These are phyloP conservation scores for Xylariaceae sp. DNA, from an alignment of 2,329 filamentous ascomycete genomes.

Conservation along the genomic window DNA sequence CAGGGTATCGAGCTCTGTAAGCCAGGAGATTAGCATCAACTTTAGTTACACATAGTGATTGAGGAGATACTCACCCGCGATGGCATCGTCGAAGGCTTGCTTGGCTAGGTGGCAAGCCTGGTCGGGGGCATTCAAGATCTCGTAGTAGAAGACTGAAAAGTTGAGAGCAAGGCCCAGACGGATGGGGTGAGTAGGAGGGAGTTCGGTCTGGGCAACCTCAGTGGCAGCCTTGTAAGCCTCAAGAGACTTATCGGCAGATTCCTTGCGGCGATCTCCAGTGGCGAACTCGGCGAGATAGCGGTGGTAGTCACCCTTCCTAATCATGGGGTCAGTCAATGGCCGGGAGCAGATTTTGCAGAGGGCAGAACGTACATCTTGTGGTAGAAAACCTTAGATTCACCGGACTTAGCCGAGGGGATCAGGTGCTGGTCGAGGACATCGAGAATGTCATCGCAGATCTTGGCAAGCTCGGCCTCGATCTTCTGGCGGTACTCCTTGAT, in stretches of 20 bases:
- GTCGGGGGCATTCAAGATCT: constrained; percentile 98
- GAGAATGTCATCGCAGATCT: constrained; percentile 97
- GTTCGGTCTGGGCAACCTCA: constrained; percentile 83
- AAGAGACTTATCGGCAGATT: constrained; percentile 86
- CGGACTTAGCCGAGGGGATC: constrained; percentile 88
- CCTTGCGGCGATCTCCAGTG: constrained; percentile 90
- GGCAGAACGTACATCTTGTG: constrained; percentile 82
- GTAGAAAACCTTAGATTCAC: constrained; percentile 99
- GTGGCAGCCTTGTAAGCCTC: constrained; percentile 96
- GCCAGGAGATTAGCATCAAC: constrained; percentile 23
- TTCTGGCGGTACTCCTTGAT: constrained; percentile 99
- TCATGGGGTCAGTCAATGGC: constrained; percentile 23
- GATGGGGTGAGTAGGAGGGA: constrained; percentile 89
- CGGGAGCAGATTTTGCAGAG: not conserved
- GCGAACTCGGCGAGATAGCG: constrained; percentile 98
- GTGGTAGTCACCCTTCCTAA: constrained; percentile 98
- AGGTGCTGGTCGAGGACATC: constrained; percentile 91
- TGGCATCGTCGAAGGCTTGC: constrained; percentile 93
- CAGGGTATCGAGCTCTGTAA: constrained; percentile 83
- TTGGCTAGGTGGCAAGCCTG: constrained; percentile 97
- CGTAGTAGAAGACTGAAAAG: constrained; percentile 99
- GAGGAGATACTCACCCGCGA: constrained; percentile 57
- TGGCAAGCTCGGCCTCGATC: constrained; percentile 94
- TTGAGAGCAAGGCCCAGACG: constrained; percentile 88
- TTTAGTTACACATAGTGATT: not conserved